A percentile compares a stretch with the other conserved stretches of the same genome.
These are phyloP conservation scores for Ganoderma boninense DNA, from an alignment of 1,284 basidiomycete genomes.

Conservation along the genomic window DNA sequence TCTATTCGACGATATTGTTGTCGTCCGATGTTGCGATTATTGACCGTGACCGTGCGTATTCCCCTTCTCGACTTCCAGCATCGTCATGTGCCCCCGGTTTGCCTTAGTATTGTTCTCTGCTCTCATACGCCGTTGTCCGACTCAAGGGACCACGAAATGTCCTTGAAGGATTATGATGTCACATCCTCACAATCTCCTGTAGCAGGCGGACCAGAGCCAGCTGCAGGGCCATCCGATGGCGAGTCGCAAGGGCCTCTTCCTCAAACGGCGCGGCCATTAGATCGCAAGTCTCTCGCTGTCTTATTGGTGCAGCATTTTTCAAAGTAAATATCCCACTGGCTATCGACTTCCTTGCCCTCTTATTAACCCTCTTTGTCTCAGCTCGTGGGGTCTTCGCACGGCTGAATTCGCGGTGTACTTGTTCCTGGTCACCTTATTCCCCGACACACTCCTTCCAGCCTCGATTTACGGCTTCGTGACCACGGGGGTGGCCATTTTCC, in stretches of 20 bases:
- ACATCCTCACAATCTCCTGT: background rate
- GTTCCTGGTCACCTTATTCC: slow-evolving; percentile 56
- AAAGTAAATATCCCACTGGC: slow-evolving; percentile 20
- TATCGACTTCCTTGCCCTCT: background rate
- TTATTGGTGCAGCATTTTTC: slow-evolving; percentile 36
- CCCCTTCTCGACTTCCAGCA: background rate
- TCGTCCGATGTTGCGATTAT: background rate
- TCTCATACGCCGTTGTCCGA: too few relatives aligned
- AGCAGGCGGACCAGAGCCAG: background rate
- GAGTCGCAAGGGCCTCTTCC: background rate
- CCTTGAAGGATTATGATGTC: background rate
- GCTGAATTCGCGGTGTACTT: slow-evolving; percentile 57
- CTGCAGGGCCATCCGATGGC: background rate
- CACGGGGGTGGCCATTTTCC: slow-evolving; percentile 46
- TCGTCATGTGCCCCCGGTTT: background rate
- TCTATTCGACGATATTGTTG: background rate
- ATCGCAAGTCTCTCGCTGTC: slow-evolving; percentile 28
- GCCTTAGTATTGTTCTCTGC: too few relatives aligned
- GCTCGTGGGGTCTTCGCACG: slow-evolving; percentile 53
- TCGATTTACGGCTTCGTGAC: slow-evolving; percentile 58
- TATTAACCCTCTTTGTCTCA: slow-evolving; percentile 18
- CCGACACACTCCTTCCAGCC: slow-evolving; percentile 57
- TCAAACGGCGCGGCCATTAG: slow-evolving; percentile 8
- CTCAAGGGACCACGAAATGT: background rate
- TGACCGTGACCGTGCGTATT: background rate